Evolutionary conservation across 768 basidiomycete genomes (phyloP).

Genomic region (Lentinus tigrinus): DNA sequence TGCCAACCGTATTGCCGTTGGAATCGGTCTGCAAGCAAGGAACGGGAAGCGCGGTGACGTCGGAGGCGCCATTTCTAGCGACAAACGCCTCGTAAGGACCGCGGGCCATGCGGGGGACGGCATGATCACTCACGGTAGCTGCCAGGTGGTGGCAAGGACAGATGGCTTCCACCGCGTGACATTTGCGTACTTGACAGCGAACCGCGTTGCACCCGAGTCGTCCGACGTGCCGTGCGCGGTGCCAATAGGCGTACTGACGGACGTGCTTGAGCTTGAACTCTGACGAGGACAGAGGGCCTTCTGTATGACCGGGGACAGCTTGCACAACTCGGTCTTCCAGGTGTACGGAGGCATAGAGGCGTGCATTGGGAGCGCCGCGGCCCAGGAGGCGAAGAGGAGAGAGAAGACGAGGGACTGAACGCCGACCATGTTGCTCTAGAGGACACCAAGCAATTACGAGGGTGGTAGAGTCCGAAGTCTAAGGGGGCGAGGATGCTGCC

Average conservation of each 20-base stretch:
- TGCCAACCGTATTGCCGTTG: constrained; percentile 44
- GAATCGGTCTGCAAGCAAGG: constrained; percentile 63
- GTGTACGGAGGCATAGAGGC: constrained; percentile 38
- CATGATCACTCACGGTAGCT: constrained; percentile 53
- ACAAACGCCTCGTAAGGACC: neutral
- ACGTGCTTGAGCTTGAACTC: constrained; percentile 21
- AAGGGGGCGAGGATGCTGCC: constrained; percentile 8
- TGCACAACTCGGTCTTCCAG: constrained; percentile 42
- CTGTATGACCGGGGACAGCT: constrained; percentile 38
- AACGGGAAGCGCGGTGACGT: constrained; percentile 58
- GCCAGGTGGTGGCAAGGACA: constrained; percentile 52
- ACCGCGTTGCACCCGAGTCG: constrained; percentile 50
- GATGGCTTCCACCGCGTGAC: constrained; percentile 64
- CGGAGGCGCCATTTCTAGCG: constrained; percentile 47
- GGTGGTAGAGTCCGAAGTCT: constrained; percentile 15
- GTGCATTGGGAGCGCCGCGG: constrained; percentile 27
- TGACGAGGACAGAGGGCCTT: constrained; percentile 42
- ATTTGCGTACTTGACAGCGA: constrained; percentile 65
- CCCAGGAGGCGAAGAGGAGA: constrained; percentile 30
- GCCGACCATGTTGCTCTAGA: constrained; percentile 33
- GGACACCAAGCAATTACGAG: constrained; percentile 28
- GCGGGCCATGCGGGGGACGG: neutral
- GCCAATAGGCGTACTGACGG: constrained; percentile 52
- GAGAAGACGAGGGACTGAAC: constrained; percentile 33
- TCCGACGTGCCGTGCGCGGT: constrained; percentile 52